Conservation (phyloP, 2,329 filamentous ascomycete genomes). For the Elsinoe necatrix region DNA sequence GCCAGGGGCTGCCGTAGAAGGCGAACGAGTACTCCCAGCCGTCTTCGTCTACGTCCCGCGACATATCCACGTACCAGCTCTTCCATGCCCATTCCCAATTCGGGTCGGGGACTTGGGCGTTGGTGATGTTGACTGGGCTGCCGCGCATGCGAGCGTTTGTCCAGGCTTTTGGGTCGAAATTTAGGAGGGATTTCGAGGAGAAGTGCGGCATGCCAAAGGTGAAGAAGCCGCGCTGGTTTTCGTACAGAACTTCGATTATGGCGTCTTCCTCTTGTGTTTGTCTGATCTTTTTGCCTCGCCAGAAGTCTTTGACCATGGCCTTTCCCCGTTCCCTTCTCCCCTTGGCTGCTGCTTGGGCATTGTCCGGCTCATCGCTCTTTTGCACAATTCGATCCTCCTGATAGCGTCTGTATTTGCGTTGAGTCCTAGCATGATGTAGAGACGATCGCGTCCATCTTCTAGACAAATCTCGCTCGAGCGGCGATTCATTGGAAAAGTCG, state of each 20-base stretch:
- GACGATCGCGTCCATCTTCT: slow-evolving; percentile 24
- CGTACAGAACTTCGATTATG: slow-evolving; percentile 81
- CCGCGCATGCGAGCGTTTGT: slow-evolving; percentile 53
- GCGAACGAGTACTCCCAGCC: slow-evolving; percentile 96
- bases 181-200: slow-evolving; percentile 73
- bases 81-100: slow-evolving; percentile 86
- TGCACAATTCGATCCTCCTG: slow-evolving; percentile 22
- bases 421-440: slow-evolving; percentile 17
- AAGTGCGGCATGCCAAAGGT: slow-evolving; percentile 86
- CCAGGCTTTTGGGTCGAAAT: slow-evolving; percentile 81
- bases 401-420: slow-evolving; percentile 17
- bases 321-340: slow-evolving; percentile 27
- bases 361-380: slow-evolving; percentile 16
- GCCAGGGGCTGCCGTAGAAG: slow-evolving; percentile 64
- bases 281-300: slow-evolving; percentile 28
- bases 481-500: slow-evolving; percentile 16
- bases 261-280: slow-evolving; percentile 32
- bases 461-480: slow-evolving; percentile 9
- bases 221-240: slow-evolving; percentile 88
- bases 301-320: slow-evolving; percentile 24
- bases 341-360: slow-evolving; percentile 18
- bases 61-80: slow-evolving; percentile 68
- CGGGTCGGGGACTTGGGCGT: slow-evolving; percentile 86
- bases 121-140: slow-evolving; percentile 63
- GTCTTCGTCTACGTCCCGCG: slow-evolving; percentile 72